Evolutionary conservation across 148 eudicot species (phyloP).

Genomic region (Fagopyrum homotropicum): DNA sequence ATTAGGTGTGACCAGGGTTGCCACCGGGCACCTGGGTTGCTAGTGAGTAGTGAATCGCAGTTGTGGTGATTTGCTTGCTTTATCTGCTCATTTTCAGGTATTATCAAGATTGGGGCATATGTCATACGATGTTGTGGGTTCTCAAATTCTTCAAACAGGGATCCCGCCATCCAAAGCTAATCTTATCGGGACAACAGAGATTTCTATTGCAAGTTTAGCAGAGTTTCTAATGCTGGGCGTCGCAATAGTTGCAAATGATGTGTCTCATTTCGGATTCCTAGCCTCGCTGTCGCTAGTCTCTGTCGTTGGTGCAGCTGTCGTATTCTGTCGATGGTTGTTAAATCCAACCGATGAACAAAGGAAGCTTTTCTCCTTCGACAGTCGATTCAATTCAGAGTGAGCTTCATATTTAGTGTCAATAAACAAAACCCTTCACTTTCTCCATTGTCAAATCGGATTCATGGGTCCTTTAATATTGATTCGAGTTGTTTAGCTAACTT

Average conservation of each 20-base stretch:
- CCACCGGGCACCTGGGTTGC: not conserved
- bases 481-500: not conserved
- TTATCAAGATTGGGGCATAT: constrained; percentile 89
- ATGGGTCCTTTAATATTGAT: not conserved
- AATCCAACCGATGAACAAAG: constrained; percentile 75
- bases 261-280: constrained; percentile 74
- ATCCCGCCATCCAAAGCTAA: constrained; percentile 92
- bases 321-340: constrained; percentile 75
- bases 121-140: constrained; percentile 88
- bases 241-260: constrained; percentile 79
- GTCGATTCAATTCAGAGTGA: not conserved
- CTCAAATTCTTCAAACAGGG: constrained; percentile 94
- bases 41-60: not conserved
- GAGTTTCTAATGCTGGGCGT: constrained; percentile 84
- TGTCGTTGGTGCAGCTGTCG: constrained; percentile 72
- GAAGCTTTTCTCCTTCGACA: constrained; percentile 53
- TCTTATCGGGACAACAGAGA: constrained; percentile 86
- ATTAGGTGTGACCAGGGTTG: too few species aligned
- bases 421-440: not conserved
- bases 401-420: not conserved
- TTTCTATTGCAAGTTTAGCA: constrained; percentile 84
- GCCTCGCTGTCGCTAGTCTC: constrained; percentile 73
- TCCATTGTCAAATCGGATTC: not conserved
- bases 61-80: not conserved
- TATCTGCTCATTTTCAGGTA: constrained; percentile 31